Evolutionary conservation across 176 grass and related monocot species (phyloP).

Genomic region (Tillandsia fasciculata): DNA sequence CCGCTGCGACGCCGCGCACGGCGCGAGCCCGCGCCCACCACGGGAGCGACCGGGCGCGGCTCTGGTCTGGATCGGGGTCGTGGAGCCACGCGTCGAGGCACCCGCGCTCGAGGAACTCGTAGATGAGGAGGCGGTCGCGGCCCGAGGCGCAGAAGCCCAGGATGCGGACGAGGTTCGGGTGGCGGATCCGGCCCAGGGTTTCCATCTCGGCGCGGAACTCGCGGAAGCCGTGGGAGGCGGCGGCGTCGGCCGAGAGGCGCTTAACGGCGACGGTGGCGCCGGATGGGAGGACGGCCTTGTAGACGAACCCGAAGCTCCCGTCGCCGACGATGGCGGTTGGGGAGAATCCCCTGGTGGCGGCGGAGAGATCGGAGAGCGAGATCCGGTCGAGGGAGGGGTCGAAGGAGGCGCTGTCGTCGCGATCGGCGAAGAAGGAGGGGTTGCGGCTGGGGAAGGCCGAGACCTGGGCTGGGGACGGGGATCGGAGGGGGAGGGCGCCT

Average conservation of each 20-base stretch:
- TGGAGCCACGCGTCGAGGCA: constrained; percentile 79
- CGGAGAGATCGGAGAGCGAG: constrained; percentile 48
- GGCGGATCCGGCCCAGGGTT: constrained; percentile 57
- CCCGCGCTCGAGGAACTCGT: constrained; percentile 72
- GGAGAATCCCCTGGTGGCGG: constrained; percentile 59
- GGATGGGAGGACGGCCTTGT: constrained; percentile 50
- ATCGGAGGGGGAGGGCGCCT: neutral
- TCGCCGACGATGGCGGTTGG: constrained; percentile 77
- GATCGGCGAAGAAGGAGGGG: neutral
- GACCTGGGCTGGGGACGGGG: constrained; percentile 2
- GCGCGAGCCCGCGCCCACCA: constrained; percentile 45
- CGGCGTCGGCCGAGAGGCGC: constrained; percentile 43
- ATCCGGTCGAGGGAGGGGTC: constrained; percentile 40
- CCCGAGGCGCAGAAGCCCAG: constrained; percentile 66
- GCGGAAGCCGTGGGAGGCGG: constrained; percentile 42
- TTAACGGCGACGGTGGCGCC: constrained; percentile 56
- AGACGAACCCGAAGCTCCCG: constrained; percentile 90
- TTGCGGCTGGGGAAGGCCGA: neutral
- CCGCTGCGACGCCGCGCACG: constrained; percentile 39
- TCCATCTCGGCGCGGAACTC: constrained; percentile 82
- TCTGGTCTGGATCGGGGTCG: constrained; percentile 18
- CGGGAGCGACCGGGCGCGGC: constrained; percentile 11
- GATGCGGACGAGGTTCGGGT: constrained; percentile 62
- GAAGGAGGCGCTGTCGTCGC: constrained; percentile 13
- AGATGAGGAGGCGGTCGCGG: constrained; percentile 65